These are phyloP conservation scores for Rhytidhysteron rufulum DNA, from an alignment of 2,329 filamentous ascomycete genomes.

Conservation along the genomic window DNA sequence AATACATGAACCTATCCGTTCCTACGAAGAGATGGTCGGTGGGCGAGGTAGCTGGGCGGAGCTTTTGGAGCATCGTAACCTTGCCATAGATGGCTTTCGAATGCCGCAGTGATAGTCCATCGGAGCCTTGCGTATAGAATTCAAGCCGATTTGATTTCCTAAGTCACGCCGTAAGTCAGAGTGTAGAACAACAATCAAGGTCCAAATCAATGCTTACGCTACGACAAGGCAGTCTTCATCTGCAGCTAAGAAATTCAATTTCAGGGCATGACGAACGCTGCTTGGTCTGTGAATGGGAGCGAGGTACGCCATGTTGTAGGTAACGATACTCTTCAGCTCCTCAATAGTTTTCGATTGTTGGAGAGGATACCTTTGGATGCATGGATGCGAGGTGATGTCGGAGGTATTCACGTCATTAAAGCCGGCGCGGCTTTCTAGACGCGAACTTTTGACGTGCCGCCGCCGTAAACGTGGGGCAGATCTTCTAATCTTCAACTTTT, in stretches of 20 bases:
- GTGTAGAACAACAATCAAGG: no score
- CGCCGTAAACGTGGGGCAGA: neutral
- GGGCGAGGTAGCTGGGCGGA: conserved; percentile 68
- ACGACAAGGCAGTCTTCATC: conserved; percentile 80
- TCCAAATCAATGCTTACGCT: conserved; percentile 69
- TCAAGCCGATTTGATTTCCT: conserved; percentile 81
- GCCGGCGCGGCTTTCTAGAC: conserved; percentile 18
- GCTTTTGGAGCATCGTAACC: conserved; percentile 76
- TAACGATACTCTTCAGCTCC: conserved; percentile 10
- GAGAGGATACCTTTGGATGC: conserved; percentile 1
- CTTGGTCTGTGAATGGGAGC: conserved; percentile 90
- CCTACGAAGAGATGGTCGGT: conserved; percentile 89
- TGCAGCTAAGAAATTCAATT: conserved; percentile 68
- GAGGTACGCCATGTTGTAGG: conserved; percentile 75
- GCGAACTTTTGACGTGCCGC: conserved; percentile 1
- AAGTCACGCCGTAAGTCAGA: no score
- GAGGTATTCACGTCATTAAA: conserved; percentile 29
- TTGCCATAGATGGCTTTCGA: conserved; percentile 78
- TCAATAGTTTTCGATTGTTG: neutral
- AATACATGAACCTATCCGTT: conserved; percentile 86
- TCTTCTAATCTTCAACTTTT: conserved; percentile 3
- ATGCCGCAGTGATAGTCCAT: conserved; percentile 58
- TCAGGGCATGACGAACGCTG: conserved; percentile 84
- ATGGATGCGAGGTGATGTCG: conserved; percentile 8
- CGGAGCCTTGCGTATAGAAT: conserved; percentile 67